A percentile compares a stretch with the other conserved stretches of the same genome.
Conservation (phyloP, 305 asterid genomes). For the Fraxinus platypoda region DNA sequence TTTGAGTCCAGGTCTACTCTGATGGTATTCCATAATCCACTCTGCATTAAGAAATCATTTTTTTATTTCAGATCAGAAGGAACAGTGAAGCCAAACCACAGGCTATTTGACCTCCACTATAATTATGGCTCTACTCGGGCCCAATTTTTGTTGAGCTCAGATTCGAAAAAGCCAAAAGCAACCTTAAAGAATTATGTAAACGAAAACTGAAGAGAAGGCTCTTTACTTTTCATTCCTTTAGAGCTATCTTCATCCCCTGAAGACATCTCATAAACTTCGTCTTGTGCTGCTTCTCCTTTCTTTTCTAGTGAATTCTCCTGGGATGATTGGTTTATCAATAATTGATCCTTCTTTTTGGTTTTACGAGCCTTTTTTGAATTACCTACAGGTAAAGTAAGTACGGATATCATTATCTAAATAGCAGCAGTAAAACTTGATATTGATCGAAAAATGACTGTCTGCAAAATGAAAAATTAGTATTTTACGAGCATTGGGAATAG, state of each 20-base stretch:
- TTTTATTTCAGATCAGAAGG: neutral
- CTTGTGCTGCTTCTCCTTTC: slow-evolving; percentile 37
- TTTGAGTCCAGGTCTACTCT: slow-evolving; percentile 71
- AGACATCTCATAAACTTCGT: slow-evolving; percentile 70
- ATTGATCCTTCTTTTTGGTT: slow-evolving; percentile 32
- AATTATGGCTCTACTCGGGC: neutral
- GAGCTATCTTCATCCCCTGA: slow-evolving; percentile 80
- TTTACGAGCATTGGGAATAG: slow-evolving; percentile 21
- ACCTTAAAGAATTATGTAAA: neutral
- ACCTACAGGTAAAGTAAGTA: slow-evolving; percentile 32
- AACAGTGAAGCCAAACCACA: neutral
- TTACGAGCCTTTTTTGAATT: slow-evolving; percentile 38
- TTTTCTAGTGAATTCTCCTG: slow-evolving; percentile 33
- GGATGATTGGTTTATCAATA: slow-evolving; percentile 22
- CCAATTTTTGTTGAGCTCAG: neutral
- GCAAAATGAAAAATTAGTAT: neutral
- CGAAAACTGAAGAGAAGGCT: neutral
- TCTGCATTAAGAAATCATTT: slow-evolving; percentile 43
- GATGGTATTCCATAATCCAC: slow-evolving; percentile 71
- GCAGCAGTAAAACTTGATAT: neutral
- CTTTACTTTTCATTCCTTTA: slow-evolving; percentile 87
- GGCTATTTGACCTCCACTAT: neutral
- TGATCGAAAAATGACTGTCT: neutral
- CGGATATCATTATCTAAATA: neutral
- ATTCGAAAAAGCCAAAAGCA: neutral